Evolutionary conservation across 2,329 filamentous ascomycete species (phyloP), one percentile per base, ranked within the genome.

Genomic region (Phaeoacremonium minimum): DNA sequence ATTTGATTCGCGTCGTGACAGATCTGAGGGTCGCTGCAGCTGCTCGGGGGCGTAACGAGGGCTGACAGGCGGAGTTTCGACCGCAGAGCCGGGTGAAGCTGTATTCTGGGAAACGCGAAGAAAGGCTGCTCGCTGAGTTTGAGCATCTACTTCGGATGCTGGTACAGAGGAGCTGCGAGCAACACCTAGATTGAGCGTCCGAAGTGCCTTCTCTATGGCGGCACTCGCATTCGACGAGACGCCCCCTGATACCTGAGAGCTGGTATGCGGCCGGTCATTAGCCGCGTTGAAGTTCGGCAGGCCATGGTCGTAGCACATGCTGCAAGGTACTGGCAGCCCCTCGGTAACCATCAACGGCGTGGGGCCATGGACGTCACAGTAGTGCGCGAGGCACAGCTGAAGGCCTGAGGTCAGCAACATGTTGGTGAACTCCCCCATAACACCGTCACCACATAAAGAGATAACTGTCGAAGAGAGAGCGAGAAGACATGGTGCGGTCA

Each of bases 311-410:
- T 69, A 75, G 53, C 80, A 85, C 48, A 69, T 65, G 39, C 66
- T 64, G 51, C 80, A 85, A 32, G 74, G 68, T 11, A 77, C 73
- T 3, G 77, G 75, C 12, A 82, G 60, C 33, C 78, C 79, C 55
- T 85, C 79, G 22, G 80, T 85, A 50, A 83, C 80, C 75, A 85
- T 82, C 40, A 85, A 59, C 33, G 80, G 80, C 32, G 80, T 84
- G 33, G 80, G 80, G 44, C 80, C 80, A 61, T 85, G 80, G 44
- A 77, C 69, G 57, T 85, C 80, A 68, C 80, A 85, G 55, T 83
- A 84, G 57, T 84, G 80, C 50, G 80, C 80, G 49, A 85, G 69
- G 56, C 78, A 83, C 54, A 84, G 64, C 80, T 84, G 73, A 40
- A 77, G 46, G 33, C 55, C 49, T 13, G 56, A 52, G 15, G 56